phyloP scores from a whole-genome alignment of 2,329 filamentous ascomycete species.

The Claviceps sp. region DNA sequence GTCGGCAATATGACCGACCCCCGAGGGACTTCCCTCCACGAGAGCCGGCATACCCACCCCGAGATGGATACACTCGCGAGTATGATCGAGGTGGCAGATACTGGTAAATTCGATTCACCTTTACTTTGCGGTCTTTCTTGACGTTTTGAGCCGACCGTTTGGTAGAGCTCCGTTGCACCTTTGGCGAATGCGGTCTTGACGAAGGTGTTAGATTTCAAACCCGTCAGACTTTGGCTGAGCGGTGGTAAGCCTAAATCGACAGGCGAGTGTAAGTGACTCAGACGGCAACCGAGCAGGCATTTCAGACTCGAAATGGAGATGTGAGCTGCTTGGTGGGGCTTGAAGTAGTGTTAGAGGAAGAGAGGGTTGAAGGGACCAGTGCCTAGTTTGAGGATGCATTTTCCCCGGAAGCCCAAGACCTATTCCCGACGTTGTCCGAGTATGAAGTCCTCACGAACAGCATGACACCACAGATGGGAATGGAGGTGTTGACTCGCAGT shows the following conservation, averaged over 20 bases:
- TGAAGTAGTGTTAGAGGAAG: neutral
- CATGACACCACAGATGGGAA: neutral
- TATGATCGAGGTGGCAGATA: conserved; percentile 38
- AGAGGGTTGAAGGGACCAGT: no score
- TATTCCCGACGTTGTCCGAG: neutral
- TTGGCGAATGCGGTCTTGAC: conserved; percentile 21
- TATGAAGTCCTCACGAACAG: neutral
- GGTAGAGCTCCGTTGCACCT: conserved; percentile 1
- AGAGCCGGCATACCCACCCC: conserved; percentile 24
- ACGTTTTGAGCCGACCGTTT: neutral
- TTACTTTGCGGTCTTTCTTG: conserved; percentile 5
- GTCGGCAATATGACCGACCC: conserved; percentile 42
- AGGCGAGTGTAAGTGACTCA: neutral
- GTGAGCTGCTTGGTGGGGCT: neutral
- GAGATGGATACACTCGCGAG: conserved; percentile 30
- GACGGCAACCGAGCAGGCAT: neutral
- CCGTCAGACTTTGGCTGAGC: conserved; percentile 1
- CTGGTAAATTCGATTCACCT: conserved; percentile 27
- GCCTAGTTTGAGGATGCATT: no score
- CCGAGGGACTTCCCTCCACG: conserved; percentile 37
- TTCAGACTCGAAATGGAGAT: neutral
- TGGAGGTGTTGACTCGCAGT: neutral
- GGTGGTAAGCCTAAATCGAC: neutral
- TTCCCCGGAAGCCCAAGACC: no score
- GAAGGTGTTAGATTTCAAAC: conserved; percentile 20